Conservation (phyloP, 495 filamentous ascomycete species). For the Aspergillus nanangensis region DNA sequence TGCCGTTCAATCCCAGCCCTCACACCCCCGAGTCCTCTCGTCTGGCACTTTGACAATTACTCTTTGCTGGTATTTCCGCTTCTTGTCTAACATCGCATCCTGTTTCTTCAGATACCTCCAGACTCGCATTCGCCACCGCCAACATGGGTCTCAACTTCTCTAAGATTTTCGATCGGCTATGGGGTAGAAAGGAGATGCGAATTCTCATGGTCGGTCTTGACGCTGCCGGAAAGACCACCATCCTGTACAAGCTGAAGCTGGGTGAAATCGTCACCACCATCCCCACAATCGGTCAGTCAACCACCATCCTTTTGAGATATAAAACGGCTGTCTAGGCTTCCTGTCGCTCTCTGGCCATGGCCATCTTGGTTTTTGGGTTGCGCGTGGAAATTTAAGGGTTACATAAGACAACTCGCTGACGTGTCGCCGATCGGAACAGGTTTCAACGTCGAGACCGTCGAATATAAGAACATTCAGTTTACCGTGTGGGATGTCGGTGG, state of each 20-base stretch:
- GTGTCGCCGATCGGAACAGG: conserved; percentile 44
- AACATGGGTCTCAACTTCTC: conserved; percentile 94
- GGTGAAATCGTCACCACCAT: conserved; percentile 99
- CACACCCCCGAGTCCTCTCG: neutral
- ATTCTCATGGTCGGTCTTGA: conserved; percentile 99
- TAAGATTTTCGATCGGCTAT: conserved; percentile 89
- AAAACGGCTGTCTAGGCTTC: neutral
- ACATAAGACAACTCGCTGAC: conserved; percentile 4
- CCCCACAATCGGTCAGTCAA: conserved; percentile 93
- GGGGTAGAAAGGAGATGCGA: conserved; percentile 99
- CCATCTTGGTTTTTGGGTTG: conserved; percentile 2
- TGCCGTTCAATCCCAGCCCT: conserved; percentile 3
- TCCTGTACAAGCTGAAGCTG: conserved; percentile 99
- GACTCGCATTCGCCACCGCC: conserved; percentile 40
- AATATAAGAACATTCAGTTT: conserved; percentile 99
- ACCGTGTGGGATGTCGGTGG: conserved; percentile 99
- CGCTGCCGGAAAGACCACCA: conserved; percentile 99
- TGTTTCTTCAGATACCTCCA: conserved; percentile 20
- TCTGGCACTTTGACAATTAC: too few species aligned
- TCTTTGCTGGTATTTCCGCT: too few species aligned
- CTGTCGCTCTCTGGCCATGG: conserved; percentile 5
- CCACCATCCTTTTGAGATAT: conserved; percentile 7
- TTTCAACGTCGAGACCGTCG: conserved; percentile 99
- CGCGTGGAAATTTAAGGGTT: neutral
- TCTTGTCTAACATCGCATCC: conserved; percentile 21